Evolutionary conservation across 108 stramenopile genomes (phyloP).

Genomic region (Nannochloropsis gaditana): DNA sequence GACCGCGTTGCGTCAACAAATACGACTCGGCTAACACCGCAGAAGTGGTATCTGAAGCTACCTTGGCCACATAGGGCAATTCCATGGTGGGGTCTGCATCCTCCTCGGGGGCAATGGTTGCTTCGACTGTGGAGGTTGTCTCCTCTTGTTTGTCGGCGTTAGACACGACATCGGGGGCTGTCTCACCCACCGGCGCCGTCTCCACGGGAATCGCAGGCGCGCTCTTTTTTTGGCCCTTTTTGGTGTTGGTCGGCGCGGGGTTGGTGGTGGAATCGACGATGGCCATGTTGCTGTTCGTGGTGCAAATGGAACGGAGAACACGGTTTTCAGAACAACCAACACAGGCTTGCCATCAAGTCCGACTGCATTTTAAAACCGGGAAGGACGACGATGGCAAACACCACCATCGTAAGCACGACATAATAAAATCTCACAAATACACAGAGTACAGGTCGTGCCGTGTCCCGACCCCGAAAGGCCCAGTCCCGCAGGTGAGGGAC

Average conservation of each 20-base stretch:
- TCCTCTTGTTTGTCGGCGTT: neutral
- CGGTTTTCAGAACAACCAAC: too few species aligned
- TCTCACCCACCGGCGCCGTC: neutral
- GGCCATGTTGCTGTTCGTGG: neutral
- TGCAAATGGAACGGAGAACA: too few species aligned
- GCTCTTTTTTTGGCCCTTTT: conserved; percentile 9
- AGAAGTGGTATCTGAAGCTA: neutral
- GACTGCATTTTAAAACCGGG: neutral
- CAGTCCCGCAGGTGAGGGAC: too few species aligned
- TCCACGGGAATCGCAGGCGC: neutral
- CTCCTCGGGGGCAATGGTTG: neutral
- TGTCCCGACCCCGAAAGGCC: too few species aligned
- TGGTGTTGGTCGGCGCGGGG: neutral
- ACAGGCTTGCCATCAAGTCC: neutral
- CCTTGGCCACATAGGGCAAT: neutral
- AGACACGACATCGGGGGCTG: neutral
- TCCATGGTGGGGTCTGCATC: neutral
- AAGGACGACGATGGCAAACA: too few species aligned
- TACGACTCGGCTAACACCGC: neutral
- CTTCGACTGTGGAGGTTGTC: neutral
- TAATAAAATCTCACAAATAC: neutral
- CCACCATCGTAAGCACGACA: too few species aligned
- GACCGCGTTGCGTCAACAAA: conserved; percentile 19
- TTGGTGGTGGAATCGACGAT: neutral
- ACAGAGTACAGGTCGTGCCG: neutral